Conservation (phyloP, 192 early-diverging fungal genomes). For the Geosiphon pyriformis region DNA sequence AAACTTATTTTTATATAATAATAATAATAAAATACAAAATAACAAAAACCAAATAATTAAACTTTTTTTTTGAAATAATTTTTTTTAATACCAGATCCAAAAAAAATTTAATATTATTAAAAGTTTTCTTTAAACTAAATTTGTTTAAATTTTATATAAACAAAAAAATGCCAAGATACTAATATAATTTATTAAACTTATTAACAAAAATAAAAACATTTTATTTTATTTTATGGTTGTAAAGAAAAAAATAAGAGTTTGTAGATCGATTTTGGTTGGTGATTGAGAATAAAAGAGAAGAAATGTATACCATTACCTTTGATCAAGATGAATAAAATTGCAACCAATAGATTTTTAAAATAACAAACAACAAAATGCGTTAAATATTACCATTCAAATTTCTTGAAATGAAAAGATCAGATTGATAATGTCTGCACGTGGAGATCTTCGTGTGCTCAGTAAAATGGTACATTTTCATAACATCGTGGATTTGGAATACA, state of each 20-base stretch:
- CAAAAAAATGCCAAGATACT: too few relatives aligned
- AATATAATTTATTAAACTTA: too few relatives aligned
- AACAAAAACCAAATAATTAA: too few relatives aligned
- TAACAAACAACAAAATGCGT: neutral
- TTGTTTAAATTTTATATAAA: too few relatives aligned
- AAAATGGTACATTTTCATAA: neutral
- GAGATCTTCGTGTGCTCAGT: neutral
- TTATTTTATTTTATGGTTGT: too few relatives aligned
- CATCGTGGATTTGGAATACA: neutral
- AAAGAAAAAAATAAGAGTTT: constrained; percentile 3
- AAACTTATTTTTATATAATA: too few relatives aligned
- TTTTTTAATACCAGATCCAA: too few relatives aligned
- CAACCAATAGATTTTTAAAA: constrained; percentile 9
- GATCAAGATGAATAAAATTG: neutral
- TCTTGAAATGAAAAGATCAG: constrained; percentile 8
- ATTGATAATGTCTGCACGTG: neutral
- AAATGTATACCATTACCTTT: constrained; percentile 3
- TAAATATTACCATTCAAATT: neutral
- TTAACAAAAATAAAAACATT: too few relatives aligned
- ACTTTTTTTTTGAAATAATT: too few relatives aligned
- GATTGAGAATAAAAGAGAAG: neutral
- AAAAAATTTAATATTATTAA: too few relatives aligned
- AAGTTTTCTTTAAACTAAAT: too few relatives aligned
- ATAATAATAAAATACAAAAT: too few relatives aligned
- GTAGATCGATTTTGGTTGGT: neutral